phyloP scores from a whole-genome alignment of 2,329 filamentous ascomycete species.

The Colletotrichum caudatum region DNA sequence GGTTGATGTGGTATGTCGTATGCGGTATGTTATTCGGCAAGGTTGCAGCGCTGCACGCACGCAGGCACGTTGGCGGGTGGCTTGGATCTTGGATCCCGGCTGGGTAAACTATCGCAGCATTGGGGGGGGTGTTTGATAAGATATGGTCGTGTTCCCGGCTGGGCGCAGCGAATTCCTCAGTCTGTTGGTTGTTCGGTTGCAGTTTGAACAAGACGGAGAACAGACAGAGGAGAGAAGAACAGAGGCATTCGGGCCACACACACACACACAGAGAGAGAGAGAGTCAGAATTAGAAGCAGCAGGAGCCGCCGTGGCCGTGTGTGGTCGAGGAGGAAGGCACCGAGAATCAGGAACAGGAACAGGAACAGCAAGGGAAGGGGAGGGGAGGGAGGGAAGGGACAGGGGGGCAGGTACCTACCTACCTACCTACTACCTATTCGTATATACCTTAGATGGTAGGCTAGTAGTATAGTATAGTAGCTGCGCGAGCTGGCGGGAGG shows the following conservation, averaged over 20 bases:
- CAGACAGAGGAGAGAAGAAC: background rate
- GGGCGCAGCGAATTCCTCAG: background rate
- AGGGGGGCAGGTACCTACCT: background rate
- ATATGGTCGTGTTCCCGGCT: background rate
- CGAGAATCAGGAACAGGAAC: background rate
- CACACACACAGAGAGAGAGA: background rate
- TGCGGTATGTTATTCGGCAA: background rate
- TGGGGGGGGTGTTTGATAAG: constrained; percentile 30
- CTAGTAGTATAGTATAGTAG: no score
- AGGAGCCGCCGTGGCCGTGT: background rate
- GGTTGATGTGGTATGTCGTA: background rate
- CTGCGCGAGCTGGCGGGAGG: no score
- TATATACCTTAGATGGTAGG: no score
- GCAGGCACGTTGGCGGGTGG: constrained; percentile 21
- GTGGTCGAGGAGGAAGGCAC: background rate
- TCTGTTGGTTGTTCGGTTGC: background rate
- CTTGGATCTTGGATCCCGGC: constrained; percentile 30
- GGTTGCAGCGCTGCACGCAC: background rate
- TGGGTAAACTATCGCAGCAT: background rate
- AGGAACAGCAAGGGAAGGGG: background rate
- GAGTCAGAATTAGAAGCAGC: constrained; percentile 1
- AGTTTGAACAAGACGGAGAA: background rate
- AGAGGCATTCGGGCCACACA: no score
- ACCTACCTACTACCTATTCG: no score
- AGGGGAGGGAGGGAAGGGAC: background rate